Evolutionary conservation across 169 alveolate genomes (phyloP).

Genomic region (Eimeria falciformis): DNA sequence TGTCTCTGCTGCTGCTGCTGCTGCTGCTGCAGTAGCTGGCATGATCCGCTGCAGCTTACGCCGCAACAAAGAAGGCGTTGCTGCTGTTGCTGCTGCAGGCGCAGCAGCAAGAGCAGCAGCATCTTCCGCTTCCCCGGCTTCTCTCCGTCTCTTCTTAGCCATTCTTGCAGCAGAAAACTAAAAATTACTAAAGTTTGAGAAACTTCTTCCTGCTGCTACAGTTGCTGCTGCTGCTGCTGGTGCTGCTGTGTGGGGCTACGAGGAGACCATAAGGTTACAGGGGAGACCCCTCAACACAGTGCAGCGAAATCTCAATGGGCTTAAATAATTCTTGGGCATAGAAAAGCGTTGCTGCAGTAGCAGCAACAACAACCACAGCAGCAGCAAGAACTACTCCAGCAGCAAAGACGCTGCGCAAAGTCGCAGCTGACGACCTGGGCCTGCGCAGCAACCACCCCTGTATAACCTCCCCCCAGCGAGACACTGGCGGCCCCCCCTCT

Average conservation of each 20-base stretch:
- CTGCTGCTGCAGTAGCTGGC: conserved; percentile 23
- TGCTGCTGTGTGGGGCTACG: conserved; percentile 42
- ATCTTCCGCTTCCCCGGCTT: conserved; percentile 12
- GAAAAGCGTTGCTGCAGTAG: background rate
- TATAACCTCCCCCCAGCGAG: conserved; percentile 9
- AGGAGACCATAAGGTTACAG: background rate
- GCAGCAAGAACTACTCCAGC: background rate
- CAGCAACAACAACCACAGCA: background rate
- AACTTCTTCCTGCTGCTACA: background rate
- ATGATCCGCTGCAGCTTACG: conserved; percentile 49
- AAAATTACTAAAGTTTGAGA: background rate
- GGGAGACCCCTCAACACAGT: background rate
- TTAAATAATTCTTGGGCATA: background rate
- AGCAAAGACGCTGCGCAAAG: conserved; percentile 39
- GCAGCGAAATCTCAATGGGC: background rate
- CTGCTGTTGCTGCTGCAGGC: conserved; percentile 1
- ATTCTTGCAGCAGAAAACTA: background rate
- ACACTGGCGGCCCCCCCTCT: background rate
- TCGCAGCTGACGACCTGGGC: conserved; percentile 19
- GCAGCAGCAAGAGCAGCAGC: conserved; percentile 10
- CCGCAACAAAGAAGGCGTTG: background rate
- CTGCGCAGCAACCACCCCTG: conserved; percentile 15
- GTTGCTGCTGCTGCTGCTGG: background rate
- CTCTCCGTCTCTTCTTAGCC: conserved; percentile 33
- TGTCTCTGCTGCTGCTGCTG: background rate